These are phyloP conservation scores for Paulownia fortunei DNA, from an alignment of 257 asterid species.

Conservation along the genomic window DNA sequence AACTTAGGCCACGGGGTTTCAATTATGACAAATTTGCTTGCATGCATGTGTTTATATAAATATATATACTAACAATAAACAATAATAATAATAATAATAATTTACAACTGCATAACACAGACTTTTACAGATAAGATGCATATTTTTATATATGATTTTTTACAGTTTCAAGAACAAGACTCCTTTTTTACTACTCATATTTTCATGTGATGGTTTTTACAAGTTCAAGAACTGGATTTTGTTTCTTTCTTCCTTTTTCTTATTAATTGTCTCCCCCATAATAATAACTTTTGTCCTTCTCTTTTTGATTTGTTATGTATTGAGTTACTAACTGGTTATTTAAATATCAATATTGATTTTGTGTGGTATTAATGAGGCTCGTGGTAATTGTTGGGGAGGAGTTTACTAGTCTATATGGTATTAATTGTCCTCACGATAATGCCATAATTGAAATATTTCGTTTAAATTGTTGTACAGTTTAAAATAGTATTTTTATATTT, in stretches of 20 bases:
- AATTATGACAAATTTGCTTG: neutral
- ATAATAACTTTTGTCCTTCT: neutral
- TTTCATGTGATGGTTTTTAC: conserved; percentile 27
- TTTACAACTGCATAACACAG: neutral
- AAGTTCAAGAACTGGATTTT: conserved; percentile 20
- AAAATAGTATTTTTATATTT: too few relatives aligned
- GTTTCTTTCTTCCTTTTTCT: neutral
- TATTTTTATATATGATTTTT: neutral
- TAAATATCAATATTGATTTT: too few relatives aligned
- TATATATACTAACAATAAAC: too few relatives aligned
- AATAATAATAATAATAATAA: neutral
- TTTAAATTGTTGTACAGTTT: too few relatives aligned
- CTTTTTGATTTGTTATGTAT: neutral
- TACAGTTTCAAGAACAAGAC: conserved; percentile 5
- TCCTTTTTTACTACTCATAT: neutral
- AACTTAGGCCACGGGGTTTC: neutral
- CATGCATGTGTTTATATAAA: neutral
- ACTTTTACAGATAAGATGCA: neutral
- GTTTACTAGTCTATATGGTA: too few relatives aligned
- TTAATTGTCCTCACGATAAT: too few relatives aligned
- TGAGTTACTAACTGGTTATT: too few relatives aligned
- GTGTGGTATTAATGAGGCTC: too few relatives aligned
- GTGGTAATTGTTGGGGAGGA: too few relatives aligned
- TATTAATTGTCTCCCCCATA: neutral
- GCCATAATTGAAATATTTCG: too few relatives aligned